These are phyloP conservation scores for Clarkia xantiana DNA, from an alignment of 345 rosid species.

Conservation along the genomic window DNA sequence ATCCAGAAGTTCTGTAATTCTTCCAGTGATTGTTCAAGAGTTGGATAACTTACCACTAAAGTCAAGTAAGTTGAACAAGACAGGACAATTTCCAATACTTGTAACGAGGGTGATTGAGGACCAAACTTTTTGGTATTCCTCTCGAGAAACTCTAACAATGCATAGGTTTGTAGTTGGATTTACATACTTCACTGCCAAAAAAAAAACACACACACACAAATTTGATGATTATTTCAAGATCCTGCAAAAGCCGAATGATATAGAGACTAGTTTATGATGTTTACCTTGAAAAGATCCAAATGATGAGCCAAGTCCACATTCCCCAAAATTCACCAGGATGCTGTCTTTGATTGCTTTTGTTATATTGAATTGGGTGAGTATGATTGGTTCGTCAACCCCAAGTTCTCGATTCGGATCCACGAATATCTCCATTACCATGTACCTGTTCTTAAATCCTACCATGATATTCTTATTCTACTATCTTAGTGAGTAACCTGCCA, in stretches of 20 bases:
- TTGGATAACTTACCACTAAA: conserved; percentile 37
- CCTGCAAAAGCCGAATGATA: no score
- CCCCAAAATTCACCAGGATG: conserved; percentile 60
- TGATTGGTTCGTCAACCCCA: conserved; percentile 38
- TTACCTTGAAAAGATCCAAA: conserved; percentile 50
- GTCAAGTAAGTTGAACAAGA: conserved; percentile 53
- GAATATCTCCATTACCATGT: conserved; percentile 61
- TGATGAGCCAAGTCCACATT: conserved; percentile 61
- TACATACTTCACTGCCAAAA: conserved; percentile 48
- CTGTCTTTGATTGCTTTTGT: conserved; percentile 48
- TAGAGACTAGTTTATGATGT: no score
- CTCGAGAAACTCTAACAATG: conserved; percentile 60
- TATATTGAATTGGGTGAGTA: conserved; percentile 49
- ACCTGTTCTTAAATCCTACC: conserved; percentile 72
- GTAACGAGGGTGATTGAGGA: conserved; percentile 60
- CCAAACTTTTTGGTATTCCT: conserved; percentile 62
- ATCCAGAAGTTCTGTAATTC: no score
- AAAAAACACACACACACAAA: not conserved
- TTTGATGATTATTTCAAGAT: no score
- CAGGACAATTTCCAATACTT: conserved; percentile 46
- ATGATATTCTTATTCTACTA: conserved; percentile 16
- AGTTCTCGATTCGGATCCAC: conserved; percentile 54
- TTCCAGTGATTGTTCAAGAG: no score
- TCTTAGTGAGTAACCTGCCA: no score
- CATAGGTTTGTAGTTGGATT: conserved; percentile 62